Evolutionary conservation across 495 filamentous ascomycete species (phyloP).

Genomic region (Penicillium flavigenum): DNA sequence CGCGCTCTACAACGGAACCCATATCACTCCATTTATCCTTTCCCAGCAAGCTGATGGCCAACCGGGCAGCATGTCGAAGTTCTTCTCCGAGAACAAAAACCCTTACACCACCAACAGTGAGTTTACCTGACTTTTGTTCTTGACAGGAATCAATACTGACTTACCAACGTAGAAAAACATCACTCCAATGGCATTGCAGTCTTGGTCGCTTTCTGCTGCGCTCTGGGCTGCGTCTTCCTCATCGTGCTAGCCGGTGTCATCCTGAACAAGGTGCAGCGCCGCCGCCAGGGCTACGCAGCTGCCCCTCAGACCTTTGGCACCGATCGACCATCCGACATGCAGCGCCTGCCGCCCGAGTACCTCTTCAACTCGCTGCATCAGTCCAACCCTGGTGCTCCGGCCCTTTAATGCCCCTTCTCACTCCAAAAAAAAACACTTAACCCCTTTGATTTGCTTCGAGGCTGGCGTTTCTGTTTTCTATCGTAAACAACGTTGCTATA

Average conservation of each 20-base stretch:
- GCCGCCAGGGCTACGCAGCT: conserved; percentile 81
- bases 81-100: conserved; percentile 75
- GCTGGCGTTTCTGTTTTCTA: conserved; percentile 31
- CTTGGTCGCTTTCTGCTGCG: conserved; percentile 86
- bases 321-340: conserved; percentile 73
- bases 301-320: conserved; percentile 69
- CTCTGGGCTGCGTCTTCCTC: conserved; percentile 81
- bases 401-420: conserved; percentile 31
- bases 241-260: conserved; percentile 83
- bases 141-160: conserved; percentile 25
- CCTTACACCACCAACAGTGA: conserved; percentile 58
- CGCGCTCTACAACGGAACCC: conserved; percentile 79
- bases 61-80: conserved; percentile 68
- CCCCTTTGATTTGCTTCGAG: conserved; percentile 26
- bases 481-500: conserved; percentile 35
- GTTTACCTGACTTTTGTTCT: conserved; percentile 20
- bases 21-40: conserved; percentile 75
- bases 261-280: conserved; percentile 78
- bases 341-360: conserved; percentile 76
- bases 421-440: conserved; percentile 19
- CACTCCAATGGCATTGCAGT: conserved; percentile 85
- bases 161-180: conserved; percentile 45
- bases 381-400: conserved; percentile 37
- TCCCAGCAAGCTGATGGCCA: conserved; percentile 60
- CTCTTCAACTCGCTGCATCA: conserved; percentile 63